Evolutionary conservation across 2,329 filamentous ascomycete genomes (phyloP).

Genomic region (Laburnicola sp.): DNA sequence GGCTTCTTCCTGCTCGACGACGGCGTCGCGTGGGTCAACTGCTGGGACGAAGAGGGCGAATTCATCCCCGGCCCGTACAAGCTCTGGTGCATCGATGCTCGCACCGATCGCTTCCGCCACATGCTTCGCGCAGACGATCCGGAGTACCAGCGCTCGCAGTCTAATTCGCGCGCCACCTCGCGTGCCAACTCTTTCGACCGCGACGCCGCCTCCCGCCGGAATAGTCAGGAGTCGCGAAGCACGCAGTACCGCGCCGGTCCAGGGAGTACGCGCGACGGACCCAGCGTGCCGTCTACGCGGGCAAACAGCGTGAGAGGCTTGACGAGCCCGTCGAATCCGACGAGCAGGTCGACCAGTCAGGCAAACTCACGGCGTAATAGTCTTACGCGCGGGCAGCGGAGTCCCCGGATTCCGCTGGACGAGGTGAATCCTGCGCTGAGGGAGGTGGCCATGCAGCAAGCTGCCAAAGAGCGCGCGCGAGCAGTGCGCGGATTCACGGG

Average conservation of each 20-base stretch:
- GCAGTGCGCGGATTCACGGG: background rate
- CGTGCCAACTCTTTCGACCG: slow-evolving; percentile 30
- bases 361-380: slow-evolving; percentile 32
- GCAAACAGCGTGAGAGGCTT: slow-evolving; percentile 34
- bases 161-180: slow-evolving; percentile 19
- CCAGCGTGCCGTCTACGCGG: slow-evolving; percentile 31
- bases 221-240: slow-evolving; percentile 37
- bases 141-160: slow-evolving; percentile 28
- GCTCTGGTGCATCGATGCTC: slow-evolving; percentile 52
- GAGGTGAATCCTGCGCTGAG: slow-evolving; percentile 33
- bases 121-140: slow-evolving; percentile 47
- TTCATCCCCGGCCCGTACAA: slow-evolving; percentile 57
- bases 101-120: slow-evolving; percentile 44
- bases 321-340: slow-evolving; percentile 39
- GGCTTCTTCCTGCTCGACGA: slow-evolving; percentile 57
- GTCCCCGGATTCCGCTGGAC: slow-evolving; percentile 34
- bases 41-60: slow-evolving; percentile 54
- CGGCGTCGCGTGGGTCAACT: slow-evolving; percentile 54
- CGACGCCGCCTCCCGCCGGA: slow-evolving; percentile 14
- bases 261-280: slow-evolving; percentile 30
- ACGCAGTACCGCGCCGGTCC: slow-evolving; percentile 31
- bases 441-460: slow-evolving; percentile 33
- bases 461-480: slow-evolving; percentile 14
- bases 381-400: slow-evolving; percentile 26
- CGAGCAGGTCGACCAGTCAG: slow-evolving; percentile 25